Conservation (phyloP, 257 asterid species). For the Cruciata laevipes region DNA sequence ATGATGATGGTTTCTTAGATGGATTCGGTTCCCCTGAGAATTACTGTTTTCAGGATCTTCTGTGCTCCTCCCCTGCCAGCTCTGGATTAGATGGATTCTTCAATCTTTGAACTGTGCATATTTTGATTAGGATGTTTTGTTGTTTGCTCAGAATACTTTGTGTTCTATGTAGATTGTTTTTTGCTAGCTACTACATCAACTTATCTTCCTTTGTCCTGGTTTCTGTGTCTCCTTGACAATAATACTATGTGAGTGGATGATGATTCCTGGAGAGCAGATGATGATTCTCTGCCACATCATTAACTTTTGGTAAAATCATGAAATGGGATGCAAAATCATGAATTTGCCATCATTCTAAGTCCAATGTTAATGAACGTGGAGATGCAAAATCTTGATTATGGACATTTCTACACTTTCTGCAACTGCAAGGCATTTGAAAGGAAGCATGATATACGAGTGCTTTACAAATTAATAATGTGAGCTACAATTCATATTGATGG, state of each 20-base stretch:
- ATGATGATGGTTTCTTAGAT: constrained; percentile 31
- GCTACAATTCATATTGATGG: too few relatives aligned
- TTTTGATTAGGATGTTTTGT: constrained; percentile 1
- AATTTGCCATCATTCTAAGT: too few relatives aligned
- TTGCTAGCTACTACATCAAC: background rate
- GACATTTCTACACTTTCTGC: too few relatives aligned
- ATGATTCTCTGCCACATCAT: too few relatives aligned
- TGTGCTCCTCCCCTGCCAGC: constrained; percentile 35
- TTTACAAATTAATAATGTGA: too few relatives aligned
- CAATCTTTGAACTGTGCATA: constrained; percentile 20
- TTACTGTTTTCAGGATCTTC: constrained; percentile 38
- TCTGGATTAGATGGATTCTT: constrained; percentile 43
- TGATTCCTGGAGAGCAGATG: background rate
- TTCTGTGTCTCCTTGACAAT: background rate
- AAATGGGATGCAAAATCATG: too few relatives aligned
- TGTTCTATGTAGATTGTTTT: background rate
- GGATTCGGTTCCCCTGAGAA: constrained; percentile 42
- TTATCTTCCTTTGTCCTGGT: background rate
- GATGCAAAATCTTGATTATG: too few relatives aligned
- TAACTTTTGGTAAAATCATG: too few relatives aligned
- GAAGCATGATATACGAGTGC: too few relatives aligned
- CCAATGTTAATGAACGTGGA: too few relatives aligned
- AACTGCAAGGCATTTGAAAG: too few relatives aligned
- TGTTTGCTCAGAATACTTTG: constrained; percentile 7
- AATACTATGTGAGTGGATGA: background rate